Evolutionary conservation across 805 yeast genomes (phyloP).

Genomic region (Zygotorulaspora florentina): DNA sequence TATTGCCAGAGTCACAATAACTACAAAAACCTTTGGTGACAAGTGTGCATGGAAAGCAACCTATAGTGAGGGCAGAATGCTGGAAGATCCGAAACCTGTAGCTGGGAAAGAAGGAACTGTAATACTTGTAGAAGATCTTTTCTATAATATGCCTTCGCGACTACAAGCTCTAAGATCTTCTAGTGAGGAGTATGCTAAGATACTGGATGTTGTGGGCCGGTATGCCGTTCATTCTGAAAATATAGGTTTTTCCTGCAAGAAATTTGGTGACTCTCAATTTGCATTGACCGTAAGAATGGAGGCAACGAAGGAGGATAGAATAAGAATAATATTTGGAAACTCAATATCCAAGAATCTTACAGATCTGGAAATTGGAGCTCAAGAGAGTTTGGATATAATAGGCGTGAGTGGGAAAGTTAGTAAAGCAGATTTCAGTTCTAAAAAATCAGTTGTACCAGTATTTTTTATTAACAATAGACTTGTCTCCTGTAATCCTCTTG

Average conservation of each 20-base stretch:
- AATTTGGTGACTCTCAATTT: conserved; percentile 68
- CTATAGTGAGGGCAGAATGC: conserved; percentile 64
- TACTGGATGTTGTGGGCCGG: conserved; percentile 76
- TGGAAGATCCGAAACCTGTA: conserved; percentile 56
- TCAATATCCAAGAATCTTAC: conserved; percentile 61
- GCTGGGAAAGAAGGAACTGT: conserved; percentile 91
- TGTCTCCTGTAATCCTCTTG: conserved; percentile 76
- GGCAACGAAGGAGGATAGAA: conserved; percentile 56
- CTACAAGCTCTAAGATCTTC: conserved; percentile 59
- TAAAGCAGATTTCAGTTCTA: conserved; percentile 62
- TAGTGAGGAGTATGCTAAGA: conserved; percentile 69
- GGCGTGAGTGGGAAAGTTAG: conserved; percentile 59
- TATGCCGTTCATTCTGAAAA: conserved; percentile 71
- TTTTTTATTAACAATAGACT: conserved; percentile 83
- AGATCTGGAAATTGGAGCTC: conserved; percentile 38
- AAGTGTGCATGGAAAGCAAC: conserved; percentile 66
- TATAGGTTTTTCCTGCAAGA: conserved; percentile 77
- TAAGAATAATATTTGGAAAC: conserved; percentile 69
- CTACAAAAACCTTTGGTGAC: conserved; percentile 60
- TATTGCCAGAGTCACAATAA: conserved; percentile 73
- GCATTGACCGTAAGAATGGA: conserved; percentile 56
- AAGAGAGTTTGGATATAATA: conserved; percentile 47
- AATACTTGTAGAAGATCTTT: conserved; percentile 79
- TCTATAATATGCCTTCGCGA: conserved; percentile 82
- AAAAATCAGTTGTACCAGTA: conserved; percentile 61